Evolutionary conservation across 495 filamentous ascomycete genomes (phyloP), one percentile per base, ranked within the genome.

Genomic region (Viridothelium virens): DNA sequence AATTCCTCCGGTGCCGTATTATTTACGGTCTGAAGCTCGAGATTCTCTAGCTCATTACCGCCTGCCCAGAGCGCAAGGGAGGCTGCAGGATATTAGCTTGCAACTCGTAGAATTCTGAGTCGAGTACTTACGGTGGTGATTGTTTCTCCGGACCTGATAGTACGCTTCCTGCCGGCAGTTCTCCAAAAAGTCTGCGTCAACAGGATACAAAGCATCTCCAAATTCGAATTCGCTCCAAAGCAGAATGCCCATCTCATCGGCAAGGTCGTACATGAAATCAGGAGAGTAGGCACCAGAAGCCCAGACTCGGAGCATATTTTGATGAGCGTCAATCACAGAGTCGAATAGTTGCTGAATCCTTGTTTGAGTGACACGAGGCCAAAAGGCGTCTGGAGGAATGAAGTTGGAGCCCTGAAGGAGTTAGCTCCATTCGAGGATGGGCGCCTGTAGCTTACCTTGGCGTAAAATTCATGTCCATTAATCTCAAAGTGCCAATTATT

Each of bases 261-360:
- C 86, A 16, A 88, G 74, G 67, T 89, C 86, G 68, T 86, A 89
- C 62, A 89, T 86, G 64, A 86, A 88, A 70, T 88, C 87, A 1
- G 84, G 85, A 14, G 81, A 77, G 67, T 89, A 89, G 2, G 83
- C 81, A 18, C 87, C 85, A 11, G 82, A 84, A 2, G 85, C 77
- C 87, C 86, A 89, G 11, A 88, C 82, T 1, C 86, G 82, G 3
- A 89, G 80, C 86, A 89, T 88, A 70, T 89, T 89, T 71, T 87
- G 85, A 64, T 87, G 85, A 3, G 82, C 86, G 7, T 77, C 82
- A 2, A 83, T 74, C 2, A 83, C 83, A 0, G 83, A 80, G 59
- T 83, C 75, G 65, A 89, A 86, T 9, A 88, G 70, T 44, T 80
- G 79, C 38, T 78, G 73, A 71, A 88, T 83, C 44, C 76, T 79